phyloP scores from a whole-genome alignment of 768 basidiomycete genomes.

The Galerina sulciceps region DNA sequence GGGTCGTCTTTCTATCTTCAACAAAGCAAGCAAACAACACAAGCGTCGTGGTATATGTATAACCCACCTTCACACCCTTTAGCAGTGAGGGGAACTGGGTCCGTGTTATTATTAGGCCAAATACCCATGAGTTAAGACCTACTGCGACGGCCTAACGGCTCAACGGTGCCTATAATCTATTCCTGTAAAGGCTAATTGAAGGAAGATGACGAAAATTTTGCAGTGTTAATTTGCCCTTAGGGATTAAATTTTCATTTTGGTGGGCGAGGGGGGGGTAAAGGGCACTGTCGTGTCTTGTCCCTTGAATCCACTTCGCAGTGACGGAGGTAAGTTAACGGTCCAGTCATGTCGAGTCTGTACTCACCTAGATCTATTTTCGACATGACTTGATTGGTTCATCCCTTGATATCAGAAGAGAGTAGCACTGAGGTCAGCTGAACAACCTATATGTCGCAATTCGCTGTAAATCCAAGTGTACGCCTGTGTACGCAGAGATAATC shows the following conservation, averaged over 20 bases:
- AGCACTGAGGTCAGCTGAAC: too few species aligned
- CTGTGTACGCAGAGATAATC: too few species aligned
- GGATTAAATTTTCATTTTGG: not conserved
- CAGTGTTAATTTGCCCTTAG: slow-evolving; percentile 2
- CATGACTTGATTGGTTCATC: too few species aligned
- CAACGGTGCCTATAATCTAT: slow-evolving; percentile 3
- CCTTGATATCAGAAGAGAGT: too few species aligned
- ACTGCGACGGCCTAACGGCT: slow-evolving; percentile 7
- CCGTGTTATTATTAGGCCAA: not conserved
- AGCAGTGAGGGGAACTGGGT: not conserved
- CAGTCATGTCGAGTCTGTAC: too few species aligned
- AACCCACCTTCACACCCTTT: too few species aligned
- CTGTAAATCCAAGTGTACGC: too few species aligned
- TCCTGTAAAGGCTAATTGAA: slow-evolving; percentile 1
- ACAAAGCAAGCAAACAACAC: too few species aligned
- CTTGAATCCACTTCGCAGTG: not conserved
- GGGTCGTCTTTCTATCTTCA: too few species aligned
- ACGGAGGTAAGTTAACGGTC: not conserved
- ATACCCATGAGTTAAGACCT: not conserved
- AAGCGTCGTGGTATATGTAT: too few species aligned
- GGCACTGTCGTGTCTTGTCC: not conserved
- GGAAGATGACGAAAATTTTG: not conserved
- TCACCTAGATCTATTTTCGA: too few species aligned
- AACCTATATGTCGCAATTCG: too few species aligned
- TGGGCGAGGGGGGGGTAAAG: slow-evolving; percentile 1